Evolutionary conservation across 257 asterid genomes (phyloP), one percentile per base, ranked within the genome.

Genomic region (Nicotiana tomentosiformis): DNA sequence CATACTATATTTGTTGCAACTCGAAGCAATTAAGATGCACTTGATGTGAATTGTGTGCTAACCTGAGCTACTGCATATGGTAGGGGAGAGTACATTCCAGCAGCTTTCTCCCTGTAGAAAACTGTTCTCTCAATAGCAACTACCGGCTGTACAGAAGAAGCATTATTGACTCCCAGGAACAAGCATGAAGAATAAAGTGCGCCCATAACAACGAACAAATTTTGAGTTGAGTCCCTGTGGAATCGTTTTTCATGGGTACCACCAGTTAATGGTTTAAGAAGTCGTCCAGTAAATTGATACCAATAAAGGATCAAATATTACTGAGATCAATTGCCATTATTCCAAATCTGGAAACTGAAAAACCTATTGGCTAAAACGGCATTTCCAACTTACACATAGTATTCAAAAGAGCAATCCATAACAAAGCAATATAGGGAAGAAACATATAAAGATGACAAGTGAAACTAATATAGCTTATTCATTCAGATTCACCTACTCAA

Each of bases 51-150:
- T 43, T 7, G 49, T 66, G 69, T 49, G 78, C 84, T 82, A 69
- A 94, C 98, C 96, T 95, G 98, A 18, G 98, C 97, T 77, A 87
- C 83, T 62, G 97, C 97, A 81, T 93, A 95, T 66, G 97, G 93
- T 70, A 87, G 32, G 17, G 98, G 90, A 29, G 97, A 88, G 86
- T 89, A 95, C 97, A 95, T 89, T 84, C 97, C 98, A 69, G 98
- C 97, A 78, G 98, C 98, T 84, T 87, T 90, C 87, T 95, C 98
- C 84, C 98, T 85, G 84, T 95, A 95, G 94, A 94, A 94, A 82
- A 95, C 98, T 57, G 95, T 95, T 83, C 98, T 90, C 89, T 92
- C 97, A 78, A 91, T 91, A 78, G 97, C 87, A 83, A 93, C 84
- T 62, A 95, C 82, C 43, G 98, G 98, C 85, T 95, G 98, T 61